Evolutionary conservation across 2,329 filamentous ascomycete species (phyloP).

Genomic region (Penicillium italicum): DNA sequence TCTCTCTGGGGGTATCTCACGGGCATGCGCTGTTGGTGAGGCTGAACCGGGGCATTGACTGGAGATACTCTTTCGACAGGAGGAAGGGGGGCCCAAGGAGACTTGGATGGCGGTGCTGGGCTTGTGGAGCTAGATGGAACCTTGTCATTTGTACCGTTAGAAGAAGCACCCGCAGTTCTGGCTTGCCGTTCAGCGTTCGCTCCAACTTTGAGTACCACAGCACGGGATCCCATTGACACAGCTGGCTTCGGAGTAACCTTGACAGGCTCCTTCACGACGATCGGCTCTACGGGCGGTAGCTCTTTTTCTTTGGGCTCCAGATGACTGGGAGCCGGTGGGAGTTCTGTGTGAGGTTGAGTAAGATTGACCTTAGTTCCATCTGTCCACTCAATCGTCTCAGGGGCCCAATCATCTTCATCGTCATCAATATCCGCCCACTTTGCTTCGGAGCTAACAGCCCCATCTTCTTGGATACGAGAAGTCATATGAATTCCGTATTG

Average conservation of each 20-base stretch:
- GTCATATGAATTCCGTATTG: constrained; percentile 67
- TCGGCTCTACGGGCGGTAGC: constrained; percentile 11
- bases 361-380: constrained; percentile 64
- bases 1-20: constrained; percentile 55
- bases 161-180: constrained; percentile 42
- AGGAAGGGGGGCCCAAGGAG: constrained; percentile 84
- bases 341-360: constrained; percentile 41
- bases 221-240: constrained; percentile 48
- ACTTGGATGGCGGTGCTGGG: constrained; percentile 66
- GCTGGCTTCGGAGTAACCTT: constrained; percentile 36
- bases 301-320: constrained; percentile 28
- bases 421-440: constrained; percentile 70
- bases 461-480: constrained; percentile 61
- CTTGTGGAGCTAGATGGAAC: constrained; percentile 47
- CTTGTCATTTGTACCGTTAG: constrained; percentile 54
- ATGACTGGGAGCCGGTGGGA: constrained; percentile 18
- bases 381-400: constrained; percentile 66
- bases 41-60: constrained; percentile 52
- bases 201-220: constrained; percentile 49
- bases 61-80: constrained; percentile 78
- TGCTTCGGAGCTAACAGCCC: constrained; percentile 55
- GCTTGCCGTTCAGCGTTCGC: constrained; percentile 46
- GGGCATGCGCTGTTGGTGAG: constrained; percentile 48
- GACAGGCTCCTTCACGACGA: constrained; percentile 22
- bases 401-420: constrained; percentile 66